These are phyloP conservation scores for Suillus alpinus DNA, from an alignment of 768 basidiomycete genomes.

Conservation along the genomic window DNA sequence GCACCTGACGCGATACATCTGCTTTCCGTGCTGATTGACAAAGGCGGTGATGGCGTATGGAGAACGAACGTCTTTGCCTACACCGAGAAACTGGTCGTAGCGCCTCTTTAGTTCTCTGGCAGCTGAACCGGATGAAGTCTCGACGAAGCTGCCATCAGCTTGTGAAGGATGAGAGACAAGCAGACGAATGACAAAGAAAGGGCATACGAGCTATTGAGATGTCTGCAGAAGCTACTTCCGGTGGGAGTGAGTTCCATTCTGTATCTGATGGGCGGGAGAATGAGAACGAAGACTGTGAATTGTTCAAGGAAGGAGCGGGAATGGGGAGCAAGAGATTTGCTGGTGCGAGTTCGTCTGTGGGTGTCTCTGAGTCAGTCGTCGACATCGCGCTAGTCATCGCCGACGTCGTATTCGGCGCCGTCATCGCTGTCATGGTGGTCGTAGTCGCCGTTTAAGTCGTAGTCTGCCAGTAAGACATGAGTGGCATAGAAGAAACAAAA, in stretches of 20 bases:
- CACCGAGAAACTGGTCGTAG: conserved; percentile 68
- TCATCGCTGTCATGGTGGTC: background rate
- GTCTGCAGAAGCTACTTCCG: conserved; percentile 54
- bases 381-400: background rate
- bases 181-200: conserved; percentile 5
- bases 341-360: background rate
- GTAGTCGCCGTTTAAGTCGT: background rate
- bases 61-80: conserved; percentile 64
- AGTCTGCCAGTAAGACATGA: background rate
- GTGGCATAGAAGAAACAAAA: conserved; percentile 6
- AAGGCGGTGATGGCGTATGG: conserved; percentile 83
- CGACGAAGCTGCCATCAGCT: conserved; percentile 77
- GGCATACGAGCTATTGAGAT: conserved; percentile 58
- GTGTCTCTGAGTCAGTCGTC: background rate
- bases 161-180: conserved; percentile 12
- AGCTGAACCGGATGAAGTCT: conserved; percentile 73
- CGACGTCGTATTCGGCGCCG: conserved; percentile 18
- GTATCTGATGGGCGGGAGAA: conserved; percentile 41
- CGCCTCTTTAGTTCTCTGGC: conserved; percentile 75
- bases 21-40: conserved; percentile 76
- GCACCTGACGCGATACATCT: conserved; percentile 76
- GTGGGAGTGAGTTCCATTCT: conserved; percentile 41
- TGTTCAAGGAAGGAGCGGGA: conserved; percentile 35
- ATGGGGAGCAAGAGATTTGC: conserved; percentile 42
- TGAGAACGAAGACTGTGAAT: conserved; percentile 41